phyloP scores from a whole-genome alignment of 1,284 basidiomycete species.

The Ganoderma leucocontextum region DNA sequence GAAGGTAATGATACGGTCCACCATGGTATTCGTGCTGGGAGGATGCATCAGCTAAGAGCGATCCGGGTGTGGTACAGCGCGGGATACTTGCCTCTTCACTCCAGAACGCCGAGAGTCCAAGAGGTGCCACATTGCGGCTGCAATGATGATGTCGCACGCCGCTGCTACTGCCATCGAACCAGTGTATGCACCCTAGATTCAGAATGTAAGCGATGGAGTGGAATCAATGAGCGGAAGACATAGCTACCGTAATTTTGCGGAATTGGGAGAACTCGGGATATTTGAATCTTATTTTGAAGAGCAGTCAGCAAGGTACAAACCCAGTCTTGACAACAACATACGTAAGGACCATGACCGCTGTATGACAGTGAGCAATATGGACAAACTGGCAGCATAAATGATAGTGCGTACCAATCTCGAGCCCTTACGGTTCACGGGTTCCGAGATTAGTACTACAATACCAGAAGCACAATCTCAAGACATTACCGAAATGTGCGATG shows the following conservation, averaged over 20 bases:
- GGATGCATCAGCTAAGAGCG: background rate
- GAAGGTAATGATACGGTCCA: background rate
- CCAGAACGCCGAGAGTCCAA: background rate
- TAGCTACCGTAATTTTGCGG: background rate
- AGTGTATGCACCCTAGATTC: background rate
- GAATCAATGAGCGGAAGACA: no score
- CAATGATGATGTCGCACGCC: background rate
- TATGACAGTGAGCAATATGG: background rate
- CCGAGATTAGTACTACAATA: no score
- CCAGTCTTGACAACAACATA: no score
- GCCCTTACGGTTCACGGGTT: background rate
- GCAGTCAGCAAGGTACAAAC: background rate
- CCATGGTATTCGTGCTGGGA: background rate
- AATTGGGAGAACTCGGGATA: background rate
- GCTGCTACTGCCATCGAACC: background rate
- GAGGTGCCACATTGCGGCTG: background rate
- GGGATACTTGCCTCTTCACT: background rate
- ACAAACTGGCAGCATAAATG: background rate
- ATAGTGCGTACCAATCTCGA: background rate
- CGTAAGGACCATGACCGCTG: no score
- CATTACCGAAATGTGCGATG: no score
- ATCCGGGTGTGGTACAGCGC: background rate
- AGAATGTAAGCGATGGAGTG: background rate
- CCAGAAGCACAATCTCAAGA: no score
- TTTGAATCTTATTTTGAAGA: background rate